These are phyloP conservation scores for Lepidium aucheri DNA, from an alignment of 345 rosid species.

Conservation along the genomic window DNA sequence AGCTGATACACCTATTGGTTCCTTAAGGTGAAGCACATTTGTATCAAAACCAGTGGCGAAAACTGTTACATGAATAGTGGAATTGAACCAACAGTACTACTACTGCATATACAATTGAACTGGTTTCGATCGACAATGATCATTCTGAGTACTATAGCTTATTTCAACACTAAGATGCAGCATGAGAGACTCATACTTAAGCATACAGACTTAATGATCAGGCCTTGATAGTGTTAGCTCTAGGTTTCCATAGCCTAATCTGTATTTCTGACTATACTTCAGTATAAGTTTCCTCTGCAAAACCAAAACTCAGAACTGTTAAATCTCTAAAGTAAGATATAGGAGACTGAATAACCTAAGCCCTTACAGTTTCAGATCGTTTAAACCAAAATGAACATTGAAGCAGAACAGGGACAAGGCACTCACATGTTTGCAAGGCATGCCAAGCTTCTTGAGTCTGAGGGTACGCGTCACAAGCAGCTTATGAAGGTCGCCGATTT, in stretches of 20 bases:
- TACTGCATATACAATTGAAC: not conserved
- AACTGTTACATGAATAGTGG: not conserved
- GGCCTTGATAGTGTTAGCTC: constrained; percentile 37
- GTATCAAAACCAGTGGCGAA: too few relatives aligned
- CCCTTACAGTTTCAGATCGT: not conserved
- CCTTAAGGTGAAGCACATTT: too few relatives aligned
- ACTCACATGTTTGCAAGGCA: constrained; percentile 83
- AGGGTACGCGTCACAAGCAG: constrained; percentile 65
- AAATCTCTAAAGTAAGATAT: not conserved
- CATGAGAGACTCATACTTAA: constrained; percentile 16
- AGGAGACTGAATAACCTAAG: not conserved
- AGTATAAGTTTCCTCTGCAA: constrained; percentile 79
- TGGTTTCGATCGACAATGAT: not conserved
- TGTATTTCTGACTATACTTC: constrained; percentile 59
- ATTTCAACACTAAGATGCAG: not conserved
- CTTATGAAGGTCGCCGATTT: constrained; percentile 66
- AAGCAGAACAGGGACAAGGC: not conserved
- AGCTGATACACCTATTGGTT: not conserved
- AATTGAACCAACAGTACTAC: not conserved
- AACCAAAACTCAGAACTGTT: not conserved
- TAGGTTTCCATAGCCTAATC: constrained; percentile 68
- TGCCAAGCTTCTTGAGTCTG: constrained; percentile 73
- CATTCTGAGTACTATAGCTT: not conserved
- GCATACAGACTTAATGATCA: constrained; percentile 7
- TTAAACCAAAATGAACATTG: not conserved